Percentiles rank a stretch among this genome's conserved stretches.
Evolutionary conservation across 768 basidiomycete genomes (phyloP).

Genomic region (Cystobasidium ongulense): DNA sequence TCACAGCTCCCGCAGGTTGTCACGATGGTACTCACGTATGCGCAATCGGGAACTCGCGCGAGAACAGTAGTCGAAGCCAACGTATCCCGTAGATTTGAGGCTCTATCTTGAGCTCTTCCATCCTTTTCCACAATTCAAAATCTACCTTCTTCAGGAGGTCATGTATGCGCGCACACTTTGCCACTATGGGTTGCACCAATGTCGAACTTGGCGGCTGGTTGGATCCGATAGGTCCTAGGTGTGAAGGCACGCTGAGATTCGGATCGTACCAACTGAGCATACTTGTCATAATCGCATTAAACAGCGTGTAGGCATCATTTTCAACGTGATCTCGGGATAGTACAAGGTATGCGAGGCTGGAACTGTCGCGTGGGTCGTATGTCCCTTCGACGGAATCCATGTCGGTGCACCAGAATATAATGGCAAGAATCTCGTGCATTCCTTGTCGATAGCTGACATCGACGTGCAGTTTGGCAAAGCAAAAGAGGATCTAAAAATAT

Average conservation of each 20-base stretch:
- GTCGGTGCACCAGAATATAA: slow-evolving; percentile 72
- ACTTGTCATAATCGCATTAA: slow-evolving; percentile 66
- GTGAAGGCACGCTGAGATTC: slow-evolving; percentile 35
- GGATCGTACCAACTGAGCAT: slow-evolving; percentile 65
- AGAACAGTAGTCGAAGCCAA: slow-evolving; percentile 87
- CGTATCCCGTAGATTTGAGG: slow-evolving; percentile 98
- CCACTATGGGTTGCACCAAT: slow-evolving; percentile 62
- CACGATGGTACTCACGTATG: slow-evolving; percentile 49
- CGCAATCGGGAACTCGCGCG: slow-evolving; percentile 73
- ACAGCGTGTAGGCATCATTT: slow-evolving; percentile 78
- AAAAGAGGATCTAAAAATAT: slow-evolving; percentile 55
- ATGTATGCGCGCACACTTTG: slow-evolving; percentile 72
- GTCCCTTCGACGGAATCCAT: slow-evolving; percentile 58
- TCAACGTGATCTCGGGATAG: slow-evolving; percentile 45
- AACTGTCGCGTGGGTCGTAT: background rate
- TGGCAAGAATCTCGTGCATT: slow-evolving; percentile 94
- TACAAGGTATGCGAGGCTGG: slow-evolving; percentile 38
- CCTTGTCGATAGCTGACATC: slow-evolving; percentile 91
- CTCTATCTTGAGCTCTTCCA: slow-evolving; percentile 77
- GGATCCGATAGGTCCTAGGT: background rate
- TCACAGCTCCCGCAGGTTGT: background rate
- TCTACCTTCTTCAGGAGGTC: slow-evolving; percentile 66
- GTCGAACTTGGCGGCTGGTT: background rate
- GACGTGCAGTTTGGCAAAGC: slow-evolving; percentile 69
- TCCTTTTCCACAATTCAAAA: slow-evolving; percentile 62